Base-by-base conservation (phyloP, 257 asterid species). In the Verbascum thapsus region DNA sequence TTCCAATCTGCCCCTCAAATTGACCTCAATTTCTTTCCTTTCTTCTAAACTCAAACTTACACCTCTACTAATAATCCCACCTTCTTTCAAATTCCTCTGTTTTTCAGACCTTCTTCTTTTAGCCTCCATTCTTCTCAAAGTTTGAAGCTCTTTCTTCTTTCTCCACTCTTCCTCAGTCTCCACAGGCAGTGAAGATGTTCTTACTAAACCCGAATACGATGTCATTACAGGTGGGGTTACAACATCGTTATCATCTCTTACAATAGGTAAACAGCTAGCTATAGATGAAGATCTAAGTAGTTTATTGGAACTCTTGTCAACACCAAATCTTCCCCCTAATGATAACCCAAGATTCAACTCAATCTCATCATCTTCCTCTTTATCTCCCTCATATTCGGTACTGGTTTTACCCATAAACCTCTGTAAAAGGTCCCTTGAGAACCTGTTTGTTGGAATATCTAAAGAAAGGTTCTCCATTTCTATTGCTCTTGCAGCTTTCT, bases 321-420 rank as follows among this genome's bases (percentile, higher is more conserved):
- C 90, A 7, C 98, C 98, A 75, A 91, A 88, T 78, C 83, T 83
- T 8, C 98, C 98, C 34, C 96, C 97, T 63, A 91, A 73, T 44
- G 98, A 91, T 59, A 91, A 74, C n/a, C 98, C 98, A n/a, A 91
- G 96, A 80, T 80, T 91, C 91, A 91, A 69, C 78, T 91, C 98
- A 39, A 86, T 49, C 50, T 74, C 88, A 1, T 53, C 84, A 0
- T 40, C 82, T 4, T 53, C 67, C 18, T 62, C 76, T 15, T 74
- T 45, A 1, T 5, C 57, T 10, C 40, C 70, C 68, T 48, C 78
- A 40, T 26, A 50, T 16, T 61, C 78, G 26, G 67, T 52, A 44
- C 61, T 63, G 20, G n/a, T n/a, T n/a, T 75, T 65, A 6, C 88
- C 95, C 88, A 76, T 82, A 41, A 88, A 91, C 72, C 95, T 83